phyloP scores from a whole-genome alignment of 352 stramenopile genomes.

The Hyphochytrium catenoides region DNA sequence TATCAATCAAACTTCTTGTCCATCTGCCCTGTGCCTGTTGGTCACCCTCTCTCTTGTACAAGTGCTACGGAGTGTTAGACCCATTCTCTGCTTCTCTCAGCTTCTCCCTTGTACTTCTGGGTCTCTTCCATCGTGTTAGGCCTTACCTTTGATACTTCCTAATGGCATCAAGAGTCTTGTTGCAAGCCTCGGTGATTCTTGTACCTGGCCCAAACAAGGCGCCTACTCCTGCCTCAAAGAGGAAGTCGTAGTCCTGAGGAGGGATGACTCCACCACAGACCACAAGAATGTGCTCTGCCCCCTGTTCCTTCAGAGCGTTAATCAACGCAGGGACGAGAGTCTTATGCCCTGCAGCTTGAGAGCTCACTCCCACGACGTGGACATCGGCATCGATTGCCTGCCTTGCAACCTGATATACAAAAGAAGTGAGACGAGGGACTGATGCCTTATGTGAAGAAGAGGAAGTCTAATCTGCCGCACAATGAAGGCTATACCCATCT shows the following conservation, averaged over 20 bases:
- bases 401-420: constrained; percentile 20
- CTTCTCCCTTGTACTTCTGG: no score
- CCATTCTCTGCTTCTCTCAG: no score
- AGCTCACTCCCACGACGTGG: constrained; percentile 70
- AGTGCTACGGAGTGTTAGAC: no score
- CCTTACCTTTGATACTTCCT: no score
- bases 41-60: no score
- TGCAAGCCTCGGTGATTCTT: constrained; percentile 54
- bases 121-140: no score
- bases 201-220: constrained; percentile 88
- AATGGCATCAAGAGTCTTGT: constrained; percentile 21
- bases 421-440: constrained; percentile 11
- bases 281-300: constrained; percentile 76
- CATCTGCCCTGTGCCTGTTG: no score
- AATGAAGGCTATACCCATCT: no score
- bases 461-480: no score
- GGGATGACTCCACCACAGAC: constrained; percentile 88
- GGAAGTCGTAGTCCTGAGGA: constrained; percentile 82
- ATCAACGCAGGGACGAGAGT: constrained; percentile 80
- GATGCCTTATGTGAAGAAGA: no score
- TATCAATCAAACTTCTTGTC: no score
- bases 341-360: constrained; percentile 80
- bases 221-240: constrained; percentile 69
- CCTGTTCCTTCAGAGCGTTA: constrained; percentile 63
- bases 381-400: constrained; percentile 84